A percentile compares a stretch with the other conserved stretches of the same genome.
Evolutionary conservation across 2,329 filamentous ascomycete genomes (phyloP).

Genomic region (Aspergillus thermomutatus): DNA sequence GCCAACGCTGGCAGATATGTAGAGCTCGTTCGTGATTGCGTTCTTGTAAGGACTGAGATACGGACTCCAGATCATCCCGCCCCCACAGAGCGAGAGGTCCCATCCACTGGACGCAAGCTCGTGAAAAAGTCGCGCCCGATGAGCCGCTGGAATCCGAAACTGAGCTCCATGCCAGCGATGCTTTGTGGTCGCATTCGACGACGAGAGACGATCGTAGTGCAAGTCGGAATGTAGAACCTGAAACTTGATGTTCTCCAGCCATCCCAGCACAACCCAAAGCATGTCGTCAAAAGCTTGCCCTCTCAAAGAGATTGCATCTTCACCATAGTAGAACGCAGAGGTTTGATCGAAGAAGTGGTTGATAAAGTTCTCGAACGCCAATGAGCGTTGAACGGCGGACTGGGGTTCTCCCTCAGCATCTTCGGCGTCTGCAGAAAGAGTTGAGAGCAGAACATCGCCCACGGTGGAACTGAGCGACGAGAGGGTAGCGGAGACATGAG

Average conservation of each 20-base stretch:
- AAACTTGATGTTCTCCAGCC: constrained; percentile 80
- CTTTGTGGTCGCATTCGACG: constrained; percentile 17
- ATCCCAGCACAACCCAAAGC: constrained; percentile 89
- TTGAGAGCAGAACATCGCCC: constrained; percentile 37
- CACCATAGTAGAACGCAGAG: constrained; percentile 78
- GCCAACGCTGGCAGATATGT: constrained; percentile 74
- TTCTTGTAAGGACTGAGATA: constrained; percentile 84
- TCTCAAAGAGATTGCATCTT: constrained; percentile 71
- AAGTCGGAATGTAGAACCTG: constrained; percentile 64
- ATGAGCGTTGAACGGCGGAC: constrained; percentile 18
- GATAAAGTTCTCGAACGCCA: constrained; percentile 71
- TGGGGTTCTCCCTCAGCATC: constrained; percentile 3
- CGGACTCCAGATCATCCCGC: constrained; percentile 91
- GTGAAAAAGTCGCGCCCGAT: constrained; percentile 82
- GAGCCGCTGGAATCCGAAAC: constrained; percentile 74
- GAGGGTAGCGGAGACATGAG: constrained; percentile 71
- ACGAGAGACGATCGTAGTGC: constrained; percentile 57
- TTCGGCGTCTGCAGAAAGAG: constrained; percentile 20
- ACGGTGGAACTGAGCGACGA: constrained; percentile 63
- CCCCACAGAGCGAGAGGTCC: constrained; percentile 75
- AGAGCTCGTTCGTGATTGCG: constrained; percentile 91
- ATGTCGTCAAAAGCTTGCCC: constrained; percentile 89
- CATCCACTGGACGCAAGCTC: constrained; percentile 75
- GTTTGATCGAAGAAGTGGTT: constrained; percentile 77
- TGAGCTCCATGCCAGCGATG: constrained; percentile 69